Conservation (phyloP, 164 flowering plant genomes). For the Dillenia suffruticosa region DNA sequence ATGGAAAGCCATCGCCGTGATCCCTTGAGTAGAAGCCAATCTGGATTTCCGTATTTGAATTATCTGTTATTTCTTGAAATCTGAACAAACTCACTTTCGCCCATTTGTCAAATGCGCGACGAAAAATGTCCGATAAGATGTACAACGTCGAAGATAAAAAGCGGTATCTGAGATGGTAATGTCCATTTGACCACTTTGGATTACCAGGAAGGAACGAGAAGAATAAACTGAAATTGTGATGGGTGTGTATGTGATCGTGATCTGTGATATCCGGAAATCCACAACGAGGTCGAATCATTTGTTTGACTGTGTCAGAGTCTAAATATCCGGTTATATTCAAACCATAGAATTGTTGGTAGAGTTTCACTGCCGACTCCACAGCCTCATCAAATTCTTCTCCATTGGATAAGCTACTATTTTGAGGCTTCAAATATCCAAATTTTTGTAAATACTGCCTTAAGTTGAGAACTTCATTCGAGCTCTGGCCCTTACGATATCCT, state of each 20-base stretch:
- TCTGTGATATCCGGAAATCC: conserved; percentile 22
- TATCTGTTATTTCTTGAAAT: conserved; percentile 31
- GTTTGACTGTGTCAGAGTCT: conserved; percentile 13
- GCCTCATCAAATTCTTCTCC: conserved; percentile 13
- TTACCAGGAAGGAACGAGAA: no score
- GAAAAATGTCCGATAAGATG: conserved; percentile 19
- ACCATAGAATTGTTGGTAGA: conserved; percentile 20
- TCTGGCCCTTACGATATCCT: no score
- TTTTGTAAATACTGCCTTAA: no score
- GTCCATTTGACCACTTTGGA: no score
- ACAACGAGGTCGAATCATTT: conserved; percentile 16
- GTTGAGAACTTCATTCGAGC: no score
- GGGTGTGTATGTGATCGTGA: neutral
- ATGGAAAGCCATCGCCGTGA: conserved; percentile 77
- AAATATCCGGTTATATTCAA: conserved; percentile 18
- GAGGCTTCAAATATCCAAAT: neutral
- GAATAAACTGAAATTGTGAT: no score
- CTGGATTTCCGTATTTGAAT: conserved; percentile 38
- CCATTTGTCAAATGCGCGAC: conserved; percentile 64
- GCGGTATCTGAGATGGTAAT: no score
- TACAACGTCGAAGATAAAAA: no score
- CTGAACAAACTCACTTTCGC: conserved; percentile 45
- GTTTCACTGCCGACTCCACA: conserved; percentile 12
- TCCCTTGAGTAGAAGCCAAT: conserved; percentile 56
- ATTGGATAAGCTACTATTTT: neutral